Evolutionary conservation across 2,329 filamentous ascomycete genomes (phyloP).

Genomic region (Dothistroma septosporum): DNA sequence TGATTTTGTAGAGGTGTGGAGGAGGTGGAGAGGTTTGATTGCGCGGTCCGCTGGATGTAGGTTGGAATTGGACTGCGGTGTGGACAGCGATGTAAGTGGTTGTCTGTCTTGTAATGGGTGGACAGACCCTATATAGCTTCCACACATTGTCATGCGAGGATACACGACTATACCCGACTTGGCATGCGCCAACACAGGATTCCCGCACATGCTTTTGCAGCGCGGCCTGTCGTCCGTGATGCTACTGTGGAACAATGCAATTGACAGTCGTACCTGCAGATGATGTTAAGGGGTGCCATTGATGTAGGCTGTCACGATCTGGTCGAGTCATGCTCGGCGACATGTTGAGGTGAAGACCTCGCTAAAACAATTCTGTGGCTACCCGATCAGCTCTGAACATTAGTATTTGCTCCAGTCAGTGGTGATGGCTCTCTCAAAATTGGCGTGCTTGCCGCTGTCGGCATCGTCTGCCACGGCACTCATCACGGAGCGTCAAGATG

Average conservation of each 20-base stretch:
- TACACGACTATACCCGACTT: neutral
- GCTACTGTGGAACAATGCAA: too few species aligned
- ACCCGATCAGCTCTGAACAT: neutral
- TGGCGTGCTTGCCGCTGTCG: neutral
- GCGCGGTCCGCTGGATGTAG: too few species aligned
- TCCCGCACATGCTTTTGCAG: neutral
- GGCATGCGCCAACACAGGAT: neutral
- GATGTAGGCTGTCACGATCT: too few species aligned
- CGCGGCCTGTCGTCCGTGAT: neutral
- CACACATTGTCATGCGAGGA: too few species aligned
- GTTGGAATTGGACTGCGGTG: too few species aligned
- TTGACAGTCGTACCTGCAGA: neutral
- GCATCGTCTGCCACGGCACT: neutral
- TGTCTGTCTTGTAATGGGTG: too few species aligned
- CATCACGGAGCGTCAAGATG: neutral
- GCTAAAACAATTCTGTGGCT: neutral
- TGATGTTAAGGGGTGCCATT: neutral
- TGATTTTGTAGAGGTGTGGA: neutral
- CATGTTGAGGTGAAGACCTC: too few species aligned
- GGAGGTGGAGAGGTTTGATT: too few species aligned
- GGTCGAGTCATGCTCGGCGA: too few species aligned
- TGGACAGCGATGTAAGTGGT: too few species aligned
- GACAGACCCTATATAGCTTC: too few species aligned
- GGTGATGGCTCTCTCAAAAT: neutral
- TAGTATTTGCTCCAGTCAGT: too few species aligned